These are phyloP conservation scores for Microascus cirrosus DNA, from an alignment of 2,329 filamentous ascomycete genomes.

Conservation along the genomic window DNA sequence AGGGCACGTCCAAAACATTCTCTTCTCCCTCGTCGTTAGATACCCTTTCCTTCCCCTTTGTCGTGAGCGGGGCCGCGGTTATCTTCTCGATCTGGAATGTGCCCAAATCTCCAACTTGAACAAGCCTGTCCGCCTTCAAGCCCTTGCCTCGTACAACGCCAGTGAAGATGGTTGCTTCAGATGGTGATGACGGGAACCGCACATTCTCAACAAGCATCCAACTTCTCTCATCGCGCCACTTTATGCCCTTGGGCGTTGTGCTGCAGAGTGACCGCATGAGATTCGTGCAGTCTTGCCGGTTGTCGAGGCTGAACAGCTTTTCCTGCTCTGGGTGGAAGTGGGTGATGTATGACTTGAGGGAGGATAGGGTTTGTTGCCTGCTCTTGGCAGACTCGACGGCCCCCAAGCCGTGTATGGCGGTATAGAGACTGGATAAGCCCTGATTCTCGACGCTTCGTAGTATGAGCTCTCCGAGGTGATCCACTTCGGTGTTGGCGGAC, in stretches of 20 bases:
- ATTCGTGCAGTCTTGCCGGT: constrained; percentile 81
- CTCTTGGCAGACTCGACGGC: constrained; percentile 71
- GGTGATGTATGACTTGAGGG: constrained; percentile 82
- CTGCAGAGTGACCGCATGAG: constrained; percentile 85
- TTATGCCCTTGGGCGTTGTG: constrained; percentile 83
- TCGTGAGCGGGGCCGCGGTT: constrained; percentile 58
- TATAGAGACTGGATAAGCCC: constrained; percentile 86
- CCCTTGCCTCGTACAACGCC: constrained; percentile 79
- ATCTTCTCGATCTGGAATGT: constrained; percentile 89
- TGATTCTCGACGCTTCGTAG: constrained; percentile 84
- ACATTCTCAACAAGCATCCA: constrained; percentile 90
- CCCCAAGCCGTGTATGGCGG: constrained; percentile 70
- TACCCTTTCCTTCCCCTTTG: constrained; percentile 55
- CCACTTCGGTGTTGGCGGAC: constrained; percentile 73
- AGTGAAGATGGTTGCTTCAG: constrained; percentile 61
- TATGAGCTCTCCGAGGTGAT: constrained; percentile 73
- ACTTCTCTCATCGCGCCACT: constrained; percentile 88
- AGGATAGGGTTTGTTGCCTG: constrained; percentile 62
- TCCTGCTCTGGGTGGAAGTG: constrained; percentile 92
- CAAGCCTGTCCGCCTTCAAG: constrained; percentile 78
- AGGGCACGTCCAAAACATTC: constrained; percentile 56
- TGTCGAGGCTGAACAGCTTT: constrained; percentile 82
- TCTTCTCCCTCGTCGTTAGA: constrained; percentile 61
- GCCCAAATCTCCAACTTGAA: constrained; percentile 90
- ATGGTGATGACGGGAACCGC: constrained; percentile 51